Evolutionary conservation across 495 filamentous ascomycete genomes (phyloP), one percentile per base, ranked within the genome.

Genomic region (Penicillium paxilli): DNA sequence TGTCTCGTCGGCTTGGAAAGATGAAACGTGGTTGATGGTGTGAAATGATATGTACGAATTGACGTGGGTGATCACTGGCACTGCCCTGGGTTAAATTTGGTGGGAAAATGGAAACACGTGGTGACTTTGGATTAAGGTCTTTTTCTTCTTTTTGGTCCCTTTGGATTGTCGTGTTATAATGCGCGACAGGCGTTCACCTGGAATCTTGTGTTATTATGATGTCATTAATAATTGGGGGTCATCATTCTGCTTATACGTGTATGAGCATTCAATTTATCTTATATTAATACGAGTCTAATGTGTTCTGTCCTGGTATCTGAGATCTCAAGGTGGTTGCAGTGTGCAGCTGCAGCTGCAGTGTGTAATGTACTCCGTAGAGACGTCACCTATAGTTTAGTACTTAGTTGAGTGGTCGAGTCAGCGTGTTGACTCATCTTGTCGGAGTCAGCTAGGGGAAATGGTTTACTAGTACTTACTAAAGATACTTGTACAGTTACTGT

Each of bases 211-310:
- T 42, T 58, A 54, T 17, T 58, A 60, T 37, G 26, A 51, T 58
- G 51, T 62, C 38, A 64, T 57, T 55, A 59, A 65, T 65, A 62
- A 51, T 57, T 42, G 52, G 40, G 49, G 30, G 38, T 59, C 52
- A 48, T 59, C 19, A 51, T 35, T 32, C 11, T 44, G 21, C 22
- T 41, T 62, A 21, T 45, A 47, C 48, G 44, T 54, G 33, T 35
- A 40, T 46, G 51, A 46, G 21, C 45, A 50, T 38, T 38, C 8
- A 3, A 44, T 54, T 40, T 33, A 26, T 24, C 51, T 59, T 20
- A 32, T 14, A 17, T 49, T 19, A 8, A 28, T 49, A 48, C 37
- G 6, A 14, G n/a, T 10, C 11, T 10, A 30, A 32, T 32, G 30
- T 32, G 10, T n/a, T n/a, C n/a, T n/a, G n/a, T n/a, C n/a, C n/a